A percentile compares a stretch with the other conserved stretches of the same genome.
These are phyloP conservation scores for Obelidium mucronatum DNA, from an alignment of 192 early-diverging fungal species.

Conservation along the genomic window DNA sequence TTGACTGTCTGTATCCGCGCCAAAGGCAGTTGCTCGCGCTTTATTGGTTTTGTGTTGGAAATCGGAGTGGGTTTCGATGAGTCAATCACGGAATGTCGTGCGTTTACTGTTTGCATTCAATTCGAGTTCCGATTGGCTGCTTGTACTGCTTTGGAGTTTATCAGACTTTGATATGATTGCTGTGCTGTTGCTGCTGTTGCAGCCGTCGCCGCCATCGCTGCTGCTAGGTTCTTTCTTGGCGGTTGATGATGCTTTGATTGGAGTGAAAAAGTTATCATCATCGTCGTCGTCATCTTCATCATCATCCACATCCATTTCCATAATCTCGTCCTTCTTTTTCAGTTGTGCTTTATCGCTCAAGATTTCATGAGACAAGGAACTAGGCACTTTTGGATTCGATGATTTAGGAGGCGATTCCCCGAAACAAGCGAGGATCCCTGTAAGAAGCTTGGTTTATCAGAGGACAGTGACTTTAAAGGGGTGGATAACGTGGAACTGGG, in stretches of 20 bases:
- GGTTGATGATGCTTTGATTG: constrained; percentile 8
- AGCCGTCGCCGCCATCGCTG: background rate
- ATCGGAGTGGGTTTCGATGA: too few relatives aligned
- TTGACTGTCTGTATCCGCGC: too few relatives aligned
- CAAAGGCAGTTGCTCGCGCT: too few relatives aligned
- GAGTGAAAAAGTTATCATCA: constrained; percentile 28
- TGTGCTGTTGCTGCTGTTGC: background rate
- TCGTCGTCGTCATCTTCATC: constrained; percentile 18
- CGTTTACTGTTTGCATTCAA: too few relatives aligned
- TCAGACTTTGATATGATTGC: background rate
- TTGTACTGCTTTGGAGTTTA: background rate
- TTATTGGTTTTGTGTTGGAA: too few relatives aligned
- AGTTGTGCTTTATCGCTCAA: background rate
- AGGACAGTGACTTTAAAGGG: background rate
- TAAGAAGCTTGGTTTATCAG: background rate
- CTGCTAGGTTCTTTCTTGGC: too few relatives aligned
- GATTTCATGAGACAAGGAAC: background rate
- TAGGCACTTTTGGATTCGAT: background rate
- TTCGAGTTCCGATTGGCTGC: too few relatives aligned
- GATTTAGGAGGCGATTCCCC: background rate
- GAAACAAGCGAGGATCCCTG: background rate
- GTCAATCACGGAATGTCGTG: too few relatives aligned
- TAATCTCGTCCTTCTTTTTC: background rate
- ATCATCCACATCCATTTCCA: constrained; percentile 24
- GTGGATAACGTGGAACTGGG: background rate